These are phyloP conservation scores for Metschnikowia santaceciliae DNA, from an alignment of 805 yeast genomes.

Conservation along the genomic window DNA sequence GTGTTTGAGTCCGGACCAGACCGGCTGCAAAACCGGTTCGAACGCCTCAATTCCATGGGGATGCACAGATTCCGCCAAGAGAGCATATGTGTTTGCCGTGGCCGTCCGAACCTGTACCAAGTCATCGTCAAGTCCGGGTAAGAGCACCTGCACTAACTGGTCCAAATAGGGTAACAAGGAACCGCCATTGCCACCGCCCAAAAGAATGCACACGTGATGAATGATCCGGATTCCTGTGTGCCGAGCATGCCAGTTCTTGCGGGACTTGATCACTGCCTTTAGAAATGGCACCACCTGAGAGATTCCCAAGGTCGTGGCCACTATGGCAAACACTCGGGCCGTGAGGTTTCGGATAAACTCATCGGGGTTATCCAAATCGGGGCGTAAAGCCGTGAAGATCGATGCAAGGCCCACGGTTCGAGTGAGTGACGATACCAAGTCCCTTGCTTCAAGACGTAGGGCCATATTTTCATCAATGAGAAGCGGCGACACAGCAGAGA, in stretches of 20 bases:
- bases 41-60: slow-evolving; percentile 93
- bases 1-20: slow-evolving; percentile 74
- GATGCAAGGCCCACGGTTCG: slow-evolving; percentile 79
- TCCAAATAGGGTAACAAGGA: slow-evolving; percentile 65
- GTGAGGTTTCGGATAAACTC: slow-evolving; percentile 76
- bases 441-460: slow-evolving; percentile 76
- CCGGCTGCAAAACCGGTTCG: slow-evolving; percentile 65
- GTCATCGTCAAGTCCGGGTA: slow-evolving; percentile 60
- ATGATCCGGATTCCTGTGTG: slow-evolving; percentile 77
- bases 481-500: slow-evolving; percentile 74
- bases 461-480: slow-evolving; percentile 73
- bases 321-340: slow-evolving; percentile 78
- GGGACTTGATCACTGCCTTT: slow-evolving; percentile 72
- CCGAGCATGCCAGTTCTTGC: slow-evolving; percentile 75
- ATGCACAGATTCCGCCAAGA: slow-evolving; percentile 73
- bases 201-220: slow-evolving; percentile 65
- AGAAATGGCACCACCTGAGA: slow-evolving; percentile 72
- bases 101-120: slow-evolving; percentile 62
- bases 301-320: slow-evolving; percentile 75
- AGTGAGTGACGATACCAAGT: slow-evolving; percentile 67
- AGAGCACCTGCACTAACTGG: slow-evolving; percentile 59
- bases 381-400: slow-evolving; percentile 73
- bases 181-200: slow-evolving; percentile 53
- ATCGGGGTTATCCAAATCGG: slow-evolving; percentile 78
- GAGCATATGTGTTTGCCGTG: slow-evolving; percentile 68